Base-by-base conservation (phyloP, 257 asterid genomes). In the Dorcoceras hygrometricum region DNA sequence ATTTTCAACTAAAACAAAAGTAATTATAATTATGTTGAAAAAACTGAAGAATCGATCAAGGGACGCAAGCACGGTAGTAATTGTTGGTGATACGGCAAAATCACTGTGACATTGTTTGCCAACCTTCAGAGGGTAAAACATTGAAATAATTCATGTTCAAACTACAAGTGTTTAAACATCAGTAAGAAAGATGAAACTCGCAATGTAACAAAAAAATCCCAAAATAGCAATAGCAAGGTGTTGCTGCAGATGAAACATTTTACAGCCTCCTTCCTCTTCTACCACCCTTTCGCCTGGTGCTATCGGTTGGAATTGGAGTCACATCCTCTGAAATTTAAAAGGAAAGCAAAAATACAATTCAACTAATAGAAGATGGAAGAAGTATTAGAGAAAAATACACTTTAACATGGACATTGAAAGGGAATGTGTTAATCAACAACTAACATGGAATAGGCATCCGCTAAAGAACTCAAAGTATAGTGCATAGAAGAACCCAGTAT, bases 241-340 rank as follows among this genome's bases (percentile, higher is more conserved):
- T 8, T 58, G 25, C 62, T 23, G 27, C 50, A 53, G 24, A 14
- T 34, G 36, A 62, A 14, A 27, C 50, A 46, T 5, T 32, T 80
- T 73, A 86, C 66, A 86, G 84, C 76, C 93, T 86, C 74, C 93
- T 81, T 79, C 93, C 93, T 66, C 93, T 80, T 76, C 89, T 62
- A 8, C 93, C 89, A 74, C 93, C 89, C 86, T 86, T 86, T 75
- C 93, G 67, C 23, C 93, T 67, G 3, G 93, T 86, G 73, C 93
- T 83, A 73, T 86, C 93, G 0, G 93, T 86, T 59, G 93, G 93
- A 72, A 86, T 81, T 11, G 89, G 93, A 74, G 93, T 86, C 54
- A 83, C 89, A 12, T 86, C 89, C 89, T 86, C 93, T 86, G 84
- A 9, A 74, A 28, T 0, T 5, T 2, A 0, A 65, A 31, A 25